Evolutionary conservation across 495 filamentous ascomycete genomes (phyloP).

Genomic region (Lophium mytilinum): DNA sequence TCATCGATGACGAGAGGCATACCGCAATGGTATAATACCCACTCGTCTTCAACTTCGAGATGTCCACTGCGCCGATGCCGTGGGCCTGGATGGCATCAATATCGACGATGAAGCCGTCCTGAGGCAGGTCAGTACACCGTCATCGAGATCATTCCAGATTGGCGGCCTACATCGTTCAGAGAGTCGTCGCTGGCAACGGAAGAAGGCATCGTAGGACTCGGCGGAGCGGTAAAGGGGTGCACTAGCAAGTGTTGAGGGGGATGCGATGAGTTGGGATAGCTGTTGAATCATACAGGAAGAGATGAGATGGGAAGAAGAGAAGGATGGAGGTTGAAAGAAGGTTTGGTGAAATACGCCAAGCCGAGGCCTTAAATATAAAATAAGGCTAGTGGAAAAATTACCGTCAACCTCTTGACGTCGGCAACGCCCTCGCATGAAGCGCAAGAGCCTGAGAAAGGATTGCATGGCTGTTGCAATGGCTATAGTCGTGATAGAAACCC

Average conservation of each 20-base stretch:
- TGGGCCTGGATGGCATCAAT: slow-evolving; percentile 69
- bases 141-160: no score
- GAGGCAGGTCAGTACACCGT: not conserved
- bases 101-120: slow-evolving; percentile 55
- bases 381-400: no score
- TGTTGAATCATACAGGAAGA: not conserved
- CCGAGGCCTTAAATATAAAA: no score
- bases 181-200: slow-evolving; percentile 48
- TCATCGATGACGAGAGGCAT: slow-evolving; percentile 4
- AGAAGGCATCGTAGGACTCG: slow-evolving; percentile 38
- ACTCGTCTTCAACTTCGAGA: slow-evolving; percentile 63
- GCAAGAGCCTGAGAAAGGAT: no score
- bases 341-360: no score
- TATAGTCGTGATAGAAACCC: no score
- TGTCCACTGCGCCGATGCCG: slow-evolving; percentile 66
- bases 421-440: no score
- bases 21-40: slow-evolving; percentile 67
- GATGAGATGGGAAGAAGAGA: not conserved
- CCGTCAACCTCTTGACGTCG: no score
- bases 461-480: no score
- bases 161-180: slow-evolving; percentile 40
- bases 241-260: not conserved
- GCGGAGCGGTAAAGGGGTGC: not conserved
- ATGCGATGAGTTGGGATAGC: not conserved
- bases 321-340: not conserved